Percentiles rank a stretch among this genome's conserved stretches.
These are phyloP conservation scores for Tetrapisispora taiwanensis DNA, from an alignment of 805 yeast species.

Conservation along the genomic window DNA sequence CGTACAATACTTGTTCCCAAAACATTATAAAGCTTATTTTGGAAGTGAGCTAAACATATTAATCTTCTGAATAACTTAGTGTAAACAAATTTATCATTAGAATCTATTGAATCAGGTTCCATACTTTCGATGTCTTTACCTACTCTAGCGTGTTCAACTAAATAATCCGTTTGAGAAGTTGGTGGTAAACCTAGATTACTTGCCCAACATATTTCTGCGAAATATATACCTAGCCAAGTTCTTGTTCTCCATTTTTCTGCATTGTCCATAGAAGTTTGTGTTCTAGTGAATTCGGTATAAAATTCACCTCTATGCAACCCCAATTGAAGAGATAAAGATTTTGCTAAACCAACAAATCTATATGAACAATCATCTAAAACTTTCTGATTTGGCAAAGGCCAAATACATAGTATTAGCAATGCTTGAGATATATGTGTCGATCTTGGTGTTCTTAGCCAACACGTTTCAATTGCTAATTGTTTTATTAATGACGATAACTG, in stretches of 20 bases:
- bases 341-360: conserved; percentile 80
- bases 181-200: conserved; percentile 83
- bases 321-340: conserved; percentile 69
- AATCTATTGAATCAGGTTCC: background rate
- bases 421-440: conserved; percentile 93
- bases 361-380: conserved; percentile 87
- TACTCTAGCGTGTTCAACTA: conserved; percentile 67
- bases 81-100: conserved; percentile 21
- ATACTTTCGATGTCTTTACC: conserved; percentile 32
- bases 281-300: conserved; percentile 80
- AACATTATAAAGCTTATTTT: conserved; percentile 68
- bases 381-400: conserved; percentile 92
- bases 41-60: conserved; percentile 68
- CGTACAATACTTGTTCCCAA: conserved; percentile 81
- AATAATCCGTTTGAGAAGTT: conserved; percentile 69
- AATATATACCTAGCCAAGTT: conserved; percentile 82
- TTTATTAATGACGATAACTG: conserved; percentile 68
- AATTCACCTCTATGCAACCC: conserved; percentile 90
- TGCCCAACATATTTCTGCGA: conserved; percentile 86
- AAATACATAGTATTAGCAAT: conserved; percentile 65
- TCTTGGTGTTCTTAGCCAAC: conserved; percentile 89
- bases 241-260: conserved; percentile 92
- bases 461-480: conserved; percentile 80
- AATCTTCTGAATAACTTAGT: conserved; percentile 66
- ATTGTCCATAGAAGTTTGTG: conserved; percentile 79